Conservation (phyloP, 768 basidiomycete genomes). For the Pisolithus albus region DNA sequence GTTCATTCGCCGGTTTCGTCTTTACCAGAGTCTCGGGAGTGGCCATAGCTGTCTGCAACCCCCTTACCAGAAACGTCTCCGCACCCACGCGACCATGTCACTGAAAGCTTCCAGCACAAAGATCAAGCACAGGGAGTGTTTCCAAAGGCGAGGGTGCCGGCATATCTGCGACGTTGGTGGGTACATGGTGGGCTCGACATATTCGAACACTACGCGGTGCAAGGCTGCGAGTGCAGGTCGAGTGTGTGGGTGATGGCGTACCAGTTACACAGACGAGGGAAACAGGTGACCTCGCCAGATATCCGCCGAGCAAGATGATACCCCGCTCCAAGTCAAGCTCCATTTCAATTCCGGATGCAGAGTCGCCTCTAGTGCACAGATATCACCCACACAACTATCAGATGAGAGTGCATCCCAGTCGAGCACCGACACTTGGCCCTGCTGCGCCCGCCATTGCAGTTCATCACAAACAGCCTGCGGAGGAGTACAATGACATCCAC, state of each 20-base stretch:
- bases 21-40: too few relatives aligned
- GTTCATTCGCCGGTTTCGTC: too few relatives aligned
- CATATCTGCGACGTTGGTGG: conserved; percentile 82
- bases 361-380: neutral
- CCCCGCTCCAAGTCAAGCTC: conserved; percentile 27
- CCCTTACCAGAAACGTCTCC: too few relatives aligned
- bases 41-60: too few relatives aligned
- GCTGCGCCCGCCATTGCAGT: conserved; percentile 53
- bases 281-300: conserved; percentile 32
- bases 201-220: conserved; percentile 51
- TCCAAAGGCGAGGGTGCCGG: too few relatives aligned
- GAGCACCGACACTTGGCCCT: conserved; percentile 50
- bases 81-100: too few relatives aligned
- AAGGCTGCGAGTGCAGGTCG: conserved; percentile 30
- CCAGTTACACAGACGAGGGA: conserved; percentile 76
- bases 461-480: conserved; percentile 57
- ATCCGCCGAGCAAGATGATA: conserved; percentile 40
- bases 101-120: too few relatives aligned
- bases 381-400: too few relatives aligned
- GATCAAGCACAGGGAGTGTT: too few relatives aligned
- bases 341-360: neutral
- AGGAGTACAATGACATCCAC: conserved; percentile 62
- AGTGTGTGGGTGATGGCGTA: conserved; percentile 47
- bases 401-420: conserved; percentile 36
- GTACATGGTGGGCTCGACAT: conserved; percentile 55